A percentile compares a stretch with the other conserved stretches of the same genome.
phyloP scores from a whole-genome alignment of 306 rosid genomes.

The Quercus rubra region DNA sequence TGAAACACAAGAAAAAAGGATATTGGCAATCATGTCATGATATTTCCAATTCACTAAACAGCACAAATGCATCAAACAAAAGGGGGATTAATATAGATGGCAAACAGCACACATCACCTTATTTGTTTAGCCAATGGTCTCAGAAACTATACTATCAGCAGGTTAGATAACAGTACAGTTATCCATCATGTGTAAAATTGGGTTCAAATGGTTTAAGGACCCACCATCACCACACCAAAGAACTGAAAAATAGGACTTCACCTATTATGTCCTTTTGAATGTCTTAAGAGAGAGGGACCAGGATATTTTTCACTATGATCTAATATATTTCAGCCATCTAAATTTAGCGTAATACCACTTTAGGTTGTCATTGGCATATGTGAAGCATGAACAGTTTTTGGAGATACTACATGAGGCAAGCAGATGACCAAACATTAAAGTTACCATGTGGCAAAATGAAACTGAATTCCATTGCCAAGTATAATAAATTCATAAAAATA shows the following conservation, averaged over 20 bases:
- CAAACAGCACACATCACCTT: not conserved
- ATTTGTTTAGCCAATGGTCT: not conserved
- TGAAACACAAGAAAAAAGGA: not conserved
- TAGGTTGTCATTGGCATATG: not conserved
- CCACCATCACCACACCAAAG: not conserved
- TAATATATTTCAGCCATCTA: not conserved
- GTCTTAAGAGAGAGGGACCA: not conserved
- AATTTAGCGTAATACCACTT: not conserved
- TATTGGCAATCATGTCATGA: not conserved
- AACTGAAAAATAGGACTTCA: not conserved
- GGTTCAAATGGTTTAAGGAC: too few species aligned
- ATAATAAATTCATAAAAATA: constrained; percentile 2
- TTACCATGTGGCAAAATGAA: not conserved
- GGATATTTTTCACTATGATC: not conserved
- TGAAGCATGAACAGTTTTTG: not conserved
- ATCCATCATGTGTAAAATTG: too few species aligned
- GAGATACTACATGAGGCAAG: not conserved
- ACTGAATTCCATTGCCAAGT: not conserved
- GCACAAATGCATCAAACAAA: not conserved
- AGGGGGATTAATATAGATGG: not conserved
- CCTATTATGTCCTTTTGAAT: not conserved
- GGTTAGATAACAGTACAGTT: too few species aligned
- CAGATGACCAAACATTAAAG: not conserved
- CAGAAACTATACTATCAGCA: too few species aligned
- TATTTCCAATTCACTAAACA: not conserved